Conservation (phyloP, 805 yeast species). For the Hanseniaspora taiwanica region DNA sequence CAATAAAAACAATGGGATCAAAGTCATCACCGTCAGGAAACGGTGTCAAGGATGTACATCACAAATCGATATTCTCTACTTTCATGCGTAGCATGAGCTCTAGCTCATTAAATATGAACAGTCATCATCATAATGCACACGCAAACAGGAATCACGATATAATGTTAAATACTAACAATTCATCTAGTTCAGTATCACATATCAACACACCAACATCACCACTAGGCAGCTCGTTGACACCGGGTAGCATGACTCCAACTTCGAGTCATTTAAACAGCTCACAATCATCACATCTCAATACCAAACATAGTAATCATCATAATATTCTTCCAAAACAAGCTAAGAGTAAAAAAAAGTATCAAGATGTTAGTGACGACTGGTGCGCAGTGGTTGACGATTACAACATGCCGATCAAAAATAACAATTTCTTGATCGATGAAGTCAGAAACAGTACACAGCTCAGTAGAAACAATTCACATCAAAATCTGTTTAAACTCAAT, state of each 20-base stretch:
- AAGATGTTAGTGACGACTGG: constrained; percentile 87
- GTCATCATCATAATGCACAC: neutral
- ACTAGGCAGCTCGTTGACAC: too few species aligned
- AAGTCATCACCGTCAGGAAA: neutral
- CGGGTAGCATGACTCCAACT: too few species aligned
- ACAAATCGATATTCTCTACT: neutral
- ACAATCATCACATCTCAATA: neutral
- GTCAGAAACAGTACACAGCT: neutral
- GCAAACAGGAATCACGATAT: neutral
- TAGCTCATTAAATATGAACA: neutral
- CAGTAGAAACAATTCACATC: neutral
- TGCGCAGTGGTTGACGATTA: constrained; percentile 55
- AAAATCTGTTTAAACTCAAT: neutral
- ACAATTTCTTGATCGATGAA: neutral
- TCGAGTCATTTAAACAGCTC: too few species aligned
- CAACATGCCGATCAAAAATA: constrained; percentile 22
- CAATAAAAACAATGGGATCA: neutral
- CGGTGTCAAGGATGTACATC: neutral
- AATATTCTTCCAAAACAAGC: neutral
- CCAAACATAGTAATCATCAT: neutral
- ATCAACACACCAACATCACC: too few species aligned
- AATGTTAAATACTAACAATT: neutral
- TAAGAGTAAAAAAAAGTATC: constrained; percentile 27
- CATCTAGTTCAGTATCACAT: neutral
- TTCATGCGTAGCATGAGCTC: neutral